A percentile compares a stretch with the other conserved stretches of the same genome.
Conservation (phyloP, 371 early-diverging fungal genomes). For the Phascolomyces articulosus region DNA sequence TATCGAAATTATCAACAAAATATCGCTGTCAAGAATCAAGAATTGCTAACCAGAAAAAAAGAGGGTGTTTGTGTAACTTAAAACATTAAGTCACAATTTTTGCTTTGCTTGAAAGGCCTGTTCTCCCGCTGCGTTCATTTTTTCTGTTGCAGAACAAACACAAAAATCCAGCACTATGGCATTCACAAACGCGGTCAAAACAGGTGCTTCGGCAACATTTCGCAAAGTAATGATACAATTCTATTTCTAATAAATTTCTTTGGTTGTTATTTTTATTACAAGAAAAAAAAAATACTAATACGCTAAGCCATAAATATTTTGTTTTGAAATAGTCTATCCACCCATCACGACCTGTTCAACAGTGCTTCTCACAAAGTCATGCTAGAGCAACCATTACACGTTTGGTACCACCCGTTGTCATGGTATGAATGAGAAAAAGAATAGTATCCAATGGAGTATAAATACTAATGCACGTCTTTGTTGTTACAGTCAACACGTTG, state of each 20-base stretch:
- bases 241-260: background rate
- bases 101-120: background rate
- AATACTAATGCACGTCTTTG: background rate
- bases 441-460: background rate
- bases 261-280: too few relatives aligned
- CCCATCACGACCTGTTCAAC: slow-evolving; percentile 1
- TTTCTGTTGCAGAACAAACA: background rate
- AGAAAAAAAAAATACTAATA: too few relatives aligned
- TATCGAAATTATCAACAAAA: too few relatives aligned
- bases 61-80: too few relatives aligned
- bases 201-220: slow-evolving; percentile 57
- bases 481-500: background rate
- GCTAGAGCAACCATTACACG: background rate
- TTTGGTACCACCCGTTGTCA: slow-evolving; percentile 4
- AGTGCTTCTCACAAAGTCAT: background rate
- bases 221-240: slow-evolving; percentile 77
- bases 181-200: slow-evolving; percentile 9
- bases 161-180: background rate
- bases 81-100: background rate
- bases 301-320: too few relatives aligned
- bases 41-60: too few relatives aligned
- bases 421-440: background rate
- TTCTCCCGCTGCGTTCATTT: background rate
- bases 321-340: background rate
- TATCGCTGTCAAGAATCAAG: too few relatives aligned